Conservation (phyloP, 2,329 filamentous ascomycete genomes). For the Aureobasidium sp. region DNA sequence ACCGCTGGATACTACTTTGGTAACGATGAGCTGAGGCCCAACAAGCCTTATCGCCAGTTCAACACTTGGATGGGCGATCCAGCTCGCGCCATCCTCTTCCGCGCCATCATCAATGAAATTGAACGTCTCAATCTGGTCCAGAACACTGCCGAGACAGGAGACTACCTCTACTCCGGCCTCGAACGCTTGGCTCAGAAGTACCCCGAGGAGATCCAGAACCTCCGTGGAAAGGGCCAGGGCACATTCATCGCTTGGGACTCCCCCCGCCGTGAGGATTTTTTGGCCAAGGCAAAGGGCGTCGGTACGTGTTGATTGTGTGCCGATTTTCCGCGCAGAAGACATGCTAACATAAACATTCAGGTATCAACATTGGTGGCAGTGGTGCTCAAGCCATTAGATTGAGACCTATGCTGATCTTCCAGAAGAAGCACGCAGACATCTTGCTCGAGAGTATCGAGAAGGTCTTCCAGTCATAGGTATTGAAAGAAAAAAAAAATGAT, state of each 20-base stretch:
- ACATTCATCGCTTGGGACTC: conserved; percentile 87
- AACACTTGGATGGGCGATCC: conserved; percentile 97
- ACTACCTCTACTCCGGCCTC: conserved; percentile 64
- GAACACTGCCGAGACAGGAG: conserved; percentile 64
- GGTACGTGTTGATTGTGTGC: conserved; percentile 32
- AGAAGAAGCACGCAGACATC: conserved; percentile 79
- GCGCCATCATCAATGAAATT: conserved; percentile 71
- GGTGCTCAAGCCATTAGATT: conserved; percentile 65
- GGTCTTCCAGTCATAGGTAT: conserved; percentile 2
- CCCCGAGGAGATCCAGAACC: conserved; percentile 66
- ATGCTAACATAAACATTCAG: background rate
- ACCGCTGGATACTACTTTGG: conserved; percentile 84
- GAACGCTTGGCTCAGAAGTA: conserved; percentile 57
- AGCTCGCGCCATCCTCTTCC: conserved; percentile 69
- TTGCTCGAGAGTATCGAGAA: conserved; percentile 42
- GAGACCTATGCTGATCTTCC: conserved; percentile 81
- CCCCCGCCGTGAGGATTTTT: conserved; percentile 65
- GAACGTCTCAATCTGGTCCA: conserved; percentile 62
- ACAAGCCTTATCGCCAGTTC: conserved; percentile 88
- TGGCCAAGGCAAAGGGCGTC: conserved; percentile 63
- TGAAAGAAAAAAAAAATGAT: background rate
- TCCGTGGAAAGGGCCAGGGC: conserved; percentile 74
- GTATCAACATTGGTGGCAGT: conserved; percentile 71
- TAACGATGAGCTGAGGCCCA: conserved; percentile 66
- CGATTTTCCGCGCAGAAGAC: too few species aligned